phyloP scores from a whole-genome alignment of 495 filamentous ascomycete genomes.

The Penicillium malachiteum region DNA sequence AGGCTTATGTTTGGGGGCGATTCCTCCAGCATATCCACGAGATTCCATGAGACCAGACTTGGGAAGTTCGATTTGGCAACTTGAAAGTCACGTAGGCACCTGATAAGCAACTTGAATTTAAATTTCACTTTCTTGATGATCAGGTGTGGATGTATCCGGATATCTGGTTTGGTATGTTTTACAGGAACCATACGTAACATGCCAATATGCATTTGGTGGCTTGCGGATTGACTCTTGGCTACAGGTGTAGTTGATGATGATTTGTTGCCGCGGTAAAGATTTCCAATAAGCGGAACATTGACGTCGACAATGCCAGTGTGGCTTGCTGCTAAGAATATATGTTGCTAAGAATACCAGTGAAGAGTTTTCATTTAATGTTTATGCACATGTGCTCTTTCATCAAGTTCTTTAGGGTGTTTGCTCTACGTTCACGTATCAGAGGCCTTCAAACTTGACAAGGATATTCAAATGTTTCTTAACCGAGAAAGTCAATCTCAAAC shows the following conservation, averaged over 20 bases:
- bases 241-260: not conserved
- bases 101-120: no score
- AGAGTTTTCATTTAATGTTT: no score
- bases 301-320: not conserved
- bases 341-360: not conserved
- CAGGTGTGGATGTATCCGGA: not conserved
- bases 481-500: no score
- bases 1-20: no score
- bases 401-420: not conserved
- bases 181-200: not conserved
- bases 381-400: not conserved
- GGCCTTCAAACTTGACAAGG: no score
- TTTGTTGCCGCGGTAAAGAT: constrained; percentile 4
- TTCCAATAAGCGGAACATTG: not conserved
- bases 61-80: no score
- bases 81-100: no score
- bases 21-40: no score
- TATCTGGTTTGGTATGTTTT: not conserved
- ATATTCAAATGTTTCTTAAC: no score
- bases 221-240: constrained; percentile 8
- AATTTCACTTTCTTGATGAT: no score
- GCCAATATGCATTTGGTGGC: constrained; percentile 3
- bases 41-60: no score
- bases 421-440: not conserved
- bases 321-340: constrained; percentile 6